Conservation (phyloP, 805 yeast species). For the Wickerhamiella australiensis region DNA sequence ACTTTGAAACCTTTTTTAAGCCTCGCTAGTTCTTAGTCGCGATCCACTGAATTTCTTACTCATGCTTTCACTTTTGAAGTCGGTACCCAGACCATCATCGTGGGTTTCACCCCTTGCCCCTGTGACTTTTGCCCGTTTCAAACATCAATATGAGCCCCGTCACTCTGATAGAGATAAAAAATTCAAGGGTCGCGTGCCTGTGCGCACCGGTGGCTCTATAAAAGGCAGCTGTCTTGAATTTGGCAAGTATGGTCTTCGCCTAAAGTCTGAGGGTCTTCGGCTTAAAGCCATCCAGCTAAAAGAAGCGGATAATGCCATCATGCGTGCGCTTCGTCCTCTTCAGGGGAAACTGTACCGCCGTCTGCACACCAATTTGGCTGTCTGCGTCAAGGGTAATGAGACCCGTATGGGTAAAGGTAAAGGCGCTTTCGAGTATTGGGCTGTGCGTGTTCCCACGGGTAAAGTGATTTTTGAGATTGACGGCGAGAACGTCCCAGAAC, state of each 20-base stretch:
- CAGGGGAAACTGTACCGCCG: constrained; percentile 65
- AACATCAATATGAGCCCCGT: constrained; percentile 41
- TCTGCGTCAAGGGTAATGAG: constrained; percentile 93
- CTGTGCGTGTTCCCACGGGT: constrained; percentile 90
- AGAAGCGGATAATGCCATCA: constrained; percentile 79
- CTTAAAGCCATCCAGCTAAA: constrained; percentile 76
- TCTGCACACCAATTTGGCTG: constrained; percentile 73
- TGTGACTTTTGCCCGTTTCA: constrained; percentile 14
- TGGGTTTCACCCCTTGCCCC: constrained; percentile 7
- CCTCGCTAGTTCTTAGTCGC: too few species aligned
- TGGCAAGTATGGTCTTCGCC: constrained; percentile 77
- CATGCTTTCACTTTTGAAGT: constrained; percentile 10
- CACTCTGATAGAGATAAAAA: constrained; percentile 57
- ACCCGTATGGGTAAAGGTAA: constrained; percentile 99
- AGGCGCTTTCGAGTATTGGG: constrained; percentile 97
- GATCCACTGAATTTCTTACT: constrained; percentile 1
- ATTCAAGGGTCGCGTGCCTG: constrained; percentile 89
- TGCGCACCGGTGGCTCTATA: constrained; percentile 85
- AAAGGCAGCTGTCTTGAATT: constrained; percentile 75
- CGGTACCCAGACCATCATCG: not conserved
- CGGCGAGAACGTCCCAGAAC: constrained; percentile 68
- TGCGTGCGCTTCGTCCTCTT: constrained; percentile 70
- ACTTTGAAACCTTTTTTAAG: too few species aligned
- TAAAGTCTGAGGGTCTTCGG: constrained; percentile 78
- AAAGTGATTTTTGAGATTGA: constrained; percentile 76